A percentile compares a stretch with the other conserved stretches of the same genome.
Conservation (phyloP, 2,329 filamentous ascomycete genomes). For the Calonectria ilicicola region DNA sequence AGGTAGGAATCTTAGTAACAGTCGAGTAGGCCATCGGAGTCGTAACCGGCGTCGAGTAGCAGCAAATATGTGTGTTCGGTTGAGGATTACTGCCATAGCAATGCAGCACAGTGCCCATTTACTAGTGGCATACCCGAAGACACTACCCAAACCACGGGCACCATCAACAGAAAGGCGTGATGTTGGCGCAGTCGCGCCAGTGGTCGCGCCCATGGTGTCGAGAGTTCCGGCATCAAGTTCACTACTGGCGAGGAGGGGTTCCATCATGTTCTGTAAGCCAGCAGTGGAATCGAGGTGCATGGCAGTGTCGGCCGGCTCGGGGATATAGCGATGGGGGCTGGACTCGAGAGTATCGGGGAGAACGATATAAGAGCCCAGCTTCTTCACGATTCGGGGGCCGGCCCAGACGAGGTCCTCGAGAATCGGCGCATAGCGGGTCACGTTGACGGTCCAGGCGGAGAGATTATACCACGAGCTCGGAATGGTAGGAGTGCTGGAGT, state of each 20-base stretch:
- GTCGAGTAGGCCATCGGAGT: conserved; percentile 78
- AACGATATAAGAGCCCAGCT: conserved; percentile 73
- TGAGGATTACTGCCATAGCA: conserved; percentile 86
- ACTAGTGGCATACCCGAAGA: conserved; percentile 91
- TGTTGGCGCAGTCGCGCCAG: conserved; percentile 34
- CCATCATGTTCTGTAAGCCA: conserved; percentile 46
- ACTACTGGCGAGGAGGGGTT: conserved; percentile 32
- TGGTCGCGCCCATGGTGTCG: conserved; percentile 23
- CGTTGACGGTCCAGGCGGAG: conserved; percentile 68
- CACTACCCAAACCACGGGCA: conserved; percentile 80
- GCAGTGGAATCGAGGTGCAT: conserved; percentile 38
- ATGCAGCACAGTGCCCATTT: conserved; percentile 93
- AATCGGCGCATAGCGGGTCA: conserved; percentile 71
- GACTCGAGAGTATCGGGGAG: conserved; percentile 71
- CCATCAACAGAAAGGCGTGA: conserved; percentile 69
- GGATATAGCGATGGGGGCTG: conserved; percentile 51
- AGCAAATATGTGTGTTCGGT: conserved; percentile 93
- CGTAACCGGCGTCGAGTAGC: conserved; percentile 85
- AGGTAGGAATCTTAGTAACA: conserved; percentile 77
- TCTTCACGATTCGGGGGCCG: conserved; percentile 77
- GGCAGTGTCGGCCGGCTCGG: conserved; percentile 33
- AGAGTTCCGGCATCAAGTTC: conserved; percentile 20
- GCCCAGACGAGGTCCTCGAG: conserved; percentile 77
- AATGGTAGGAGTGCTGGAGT: conserved; percentile 20
- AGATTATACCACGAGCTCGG: conserved; percentile 63